Evolutionary conservation across 768 basidiomycete species (phyloP), one percentile per base, ranked within the genome.

Genomic region (Lentinula sp.): DNA sequence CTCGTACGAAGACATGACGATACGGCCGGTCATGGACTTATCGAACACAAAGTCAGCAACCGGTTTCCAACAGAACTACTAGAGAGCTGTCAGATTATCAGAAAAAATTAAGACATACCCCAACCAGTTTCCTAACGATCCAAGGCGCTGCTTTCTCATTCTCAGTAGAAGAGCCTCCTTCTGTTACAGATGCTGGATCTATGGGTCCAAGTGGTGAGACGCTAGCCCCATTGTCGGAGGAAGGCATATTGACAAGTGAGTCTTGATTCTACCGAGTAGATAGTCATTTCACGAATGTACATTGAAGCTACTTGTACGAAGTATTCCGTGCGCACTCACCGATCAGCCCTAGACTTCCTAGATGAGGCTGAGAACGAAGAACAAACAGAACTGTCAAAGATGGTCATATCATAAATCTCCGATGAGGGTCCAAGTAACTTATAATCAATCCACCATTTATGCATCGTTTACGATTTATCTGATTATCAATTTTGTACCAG

Each of bases 1-100:
- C 73, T 87, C 84, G 67, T 84, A 85, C 4, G 83, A 84, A 6
- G 85, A 85, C 76, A 85, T 77, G 20, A 84, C 83, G 54, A 88
- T 83, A 60, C 85, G 72, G 4, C 85, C 85, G 2, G 83, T 82
- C 76, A 85, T 80, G 2, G 83, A 84, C 82, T 85, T 28, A 69
- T 9, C 37, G 23, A 39, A 43, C 18, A 39, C 20, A 16, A 23
- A 16, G 28, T 33, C 23, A 59, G 32, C 9, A 43, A 28, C 28
- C 28, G 28, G 28, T 28, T 28, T 28, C 28, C 28, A 28, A 28
- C 28, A 28, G 3, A 28, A 28, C 28, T 28, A 28, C 28, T 28
- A 28, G 28, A 28, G 28, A 62, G 42, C 23, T 46, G 28, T 20
- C 28, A 28, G 39, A 9, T 33, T 55, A 57, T 15, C 18, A 4